Base-by-base conservation (phyloP, 164 flowering plant species). In the Piper longum region DNA sequence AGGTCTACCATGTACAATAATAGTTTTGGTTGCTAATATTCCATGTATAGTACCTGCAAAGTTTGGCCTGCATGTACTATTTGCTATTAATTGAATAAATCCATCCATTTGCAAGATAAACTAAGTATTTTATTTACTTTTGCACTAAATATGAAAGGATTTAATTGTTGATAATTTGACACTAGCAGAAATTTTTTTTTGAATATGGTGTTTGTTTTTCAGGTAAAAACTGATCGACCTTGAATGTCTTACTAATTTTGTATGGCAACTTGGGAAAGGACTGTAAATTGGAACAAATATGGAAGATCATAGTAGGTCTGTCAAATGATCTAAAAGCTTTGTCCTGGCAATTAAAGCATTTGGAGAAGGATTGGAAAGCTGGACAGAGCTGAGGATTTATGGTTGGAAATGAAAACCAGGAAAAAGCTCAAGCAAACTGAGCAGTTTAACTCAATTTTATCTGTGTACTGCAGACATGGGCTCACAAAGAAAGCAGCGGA, bases 321-420 rank as follows among this genome's bases (percentile, higher is more conserved):
- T 81, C 88, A 14, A 62, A 77, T 71, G 77, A 70, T 62, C 80
- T 18, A 88, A 86, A 77, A 87, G 93, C 75, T 91, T 73, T 70
- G 68, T 87, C 41, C 67, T 91, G 64, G 93, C 81, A n/a, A 84
- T 88, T 65, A 97, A 91, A 79, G 91, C 97, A 70, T 83, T 83
- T 76, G 97, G 99, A 51, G 99, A 51, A 80, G 85, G 73, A 72
- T 81, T 41, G 86, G 89, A 17, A 70, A 71, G 60, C 55, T 87
- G 18, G 61, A 58, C 60, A 80, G 82, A 69, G 89, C 95, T 48
- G 97, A 91, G 79, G 88, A 87, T 64, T 74, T 91, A 43, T 91
- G 89, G 86, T 42, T 51, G 11, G 88, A 91, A 68, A 81, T 88
- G 96, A 85, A 78, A 70, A 73, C 81, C 8, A 60, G 11, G 57